These are phyloP conservation scores for Lathyrus sativus DNA, from an alignment of 306 rosid species.

Conservation along the genomic window DNA sequence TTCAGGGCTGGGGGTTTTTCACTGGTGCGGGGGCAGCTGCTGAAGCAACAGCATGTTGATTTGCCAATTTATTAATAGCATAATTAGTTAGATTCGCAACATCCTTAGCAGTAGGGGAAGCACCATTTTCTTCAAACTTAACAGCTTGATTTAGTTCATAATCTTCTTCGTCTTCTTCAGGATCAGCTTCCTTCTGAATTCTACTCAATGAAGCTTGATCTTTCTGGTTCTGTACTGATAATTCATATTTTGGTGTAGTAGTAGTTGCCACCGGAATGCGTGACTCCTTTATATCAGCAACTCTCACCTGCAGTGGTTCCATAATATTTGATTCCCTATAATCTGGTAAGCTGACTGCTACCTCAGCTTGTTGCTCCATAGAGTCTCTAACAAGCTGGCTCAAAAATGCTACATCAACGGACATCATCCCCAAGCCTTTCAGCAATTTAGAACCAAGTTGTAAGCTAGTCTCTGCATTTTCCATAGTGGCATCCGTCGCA, in stretches of 20 bases:
- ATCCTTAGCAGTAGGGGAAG: too few relatives aligned
- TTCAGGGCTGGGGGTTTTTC: conserved; percentile 65
- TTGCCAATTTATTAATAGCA: too few relatives aligned
- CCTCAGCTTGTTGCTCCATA: conserved; percentile 93
- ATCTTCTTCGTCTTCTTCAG: conserved; percentile 36
- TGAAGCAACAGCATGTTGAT: too few relatives aligned
- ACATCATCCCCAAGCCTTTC: conserved; percentile 94
- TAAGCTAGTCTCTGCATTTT: conserved; percentile 93
- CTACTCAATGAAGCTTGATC: conserved; percentile 46
- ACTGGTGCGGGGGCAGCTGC: too few relatives aligned
- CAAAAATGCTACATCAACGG: conserved; percentile 89
- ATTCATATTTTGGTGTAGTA: conserved; percentile 41
- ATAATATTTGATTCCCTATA: conserved; percentile 54
- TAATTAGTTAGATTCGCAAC: too few relatives aligned
- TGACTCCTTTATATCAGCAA: conserved; percentile 51
- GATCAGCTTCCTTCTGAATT: conserved; percentile 44
- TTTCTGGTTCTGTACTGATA: conserved; percentile 45
- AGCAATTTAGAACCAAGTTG: conserved; percentile 96
- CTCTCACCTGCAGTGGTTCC: conserved; percentile 91
- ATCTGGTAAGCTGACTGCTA: conserved; percentile 49
- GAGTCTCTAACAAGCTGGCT: conserved; percentile 84
- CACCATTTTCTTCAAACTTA: conserved; percentile 61
- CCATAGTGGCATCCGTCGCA: conserved; percentile 90
- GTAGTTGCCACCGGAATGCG: conserved; percentile 37
- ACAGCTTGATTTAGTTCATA: conserved; percentile 44